These are phyloP conservation scores for Suillus variegatus DNA, from an alignment of 768 basidiomycete genomes.

Conservation along the genomic window DNA sequence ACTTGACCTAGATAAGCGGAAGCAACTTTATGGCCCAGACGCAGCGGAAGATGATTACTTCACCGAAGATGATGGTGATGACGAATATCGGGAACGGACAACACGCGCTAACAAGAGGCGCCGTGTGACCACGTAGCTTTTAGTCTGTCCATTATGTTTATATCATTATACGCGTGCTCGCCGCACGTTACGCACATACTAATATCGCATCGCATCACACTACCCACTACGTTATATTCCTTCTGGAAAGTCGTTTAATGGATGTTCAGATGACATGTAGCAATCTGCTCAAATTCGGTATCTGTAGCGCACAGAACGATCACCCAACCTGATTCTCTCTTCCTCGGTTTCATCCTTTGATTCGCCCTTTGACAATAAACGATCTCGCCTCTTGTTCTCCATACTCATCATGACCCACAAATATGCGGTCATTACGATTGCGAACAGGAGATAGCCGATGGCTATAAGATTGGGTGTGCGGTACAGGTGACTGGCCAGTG, in stretches of 20 bases:
- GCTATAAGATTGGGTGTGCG: constrained; percentile 59
- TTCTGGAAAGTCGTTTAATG: constrained; percentile 5
- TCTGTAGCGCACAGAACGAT: constrained; percentile 30
- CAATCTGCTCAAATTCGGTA: constrained; percentile 26
- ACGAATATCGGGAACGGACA: constrained; percentile 32
- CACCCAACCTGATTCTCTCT: constrained; percentile 27
- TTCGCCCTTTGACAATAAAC: constrained; percentile 17
- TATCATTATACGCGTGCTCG: constrained; percentile 4
- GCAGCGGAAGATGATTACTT: constrained; percentile 36
- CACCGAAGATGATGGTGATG: constrained; percentile 37
- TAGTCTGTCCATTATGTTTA: constrained; percentile 6
- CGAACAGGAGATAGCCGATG: constrained; percentile 58
- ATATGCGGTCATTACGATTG: constrained; percentile 42
- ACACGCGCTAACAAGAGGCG: constrained; percentile 31
- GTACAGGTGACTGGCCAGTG: constrained; percentile 45
- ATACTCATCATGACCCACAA: constrained; percentile 50
- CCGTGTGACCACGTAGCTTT: constrained; percentile 23
- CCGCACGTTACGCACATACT: constrained; percentile 9
- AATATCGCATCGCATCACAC: constrained; percentile 9
- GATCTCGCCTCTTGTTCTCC: constrained; percentile 50
- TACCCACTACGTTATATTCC: constrained; percentile 25
- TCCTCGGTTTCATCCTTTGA: constrained; percentile 23
- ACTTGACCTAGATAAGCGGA: constrained; percentile 53
- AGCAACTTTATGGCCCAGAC: constrained; percentile 42
- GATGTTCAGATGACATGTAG: constrained; percentile 1